These are phyloP conservation scores for Lobosporangium transversale DNA, from an alignment of 192 early-diverging fungal genomes.

Conservation along the genomic window DNA sequence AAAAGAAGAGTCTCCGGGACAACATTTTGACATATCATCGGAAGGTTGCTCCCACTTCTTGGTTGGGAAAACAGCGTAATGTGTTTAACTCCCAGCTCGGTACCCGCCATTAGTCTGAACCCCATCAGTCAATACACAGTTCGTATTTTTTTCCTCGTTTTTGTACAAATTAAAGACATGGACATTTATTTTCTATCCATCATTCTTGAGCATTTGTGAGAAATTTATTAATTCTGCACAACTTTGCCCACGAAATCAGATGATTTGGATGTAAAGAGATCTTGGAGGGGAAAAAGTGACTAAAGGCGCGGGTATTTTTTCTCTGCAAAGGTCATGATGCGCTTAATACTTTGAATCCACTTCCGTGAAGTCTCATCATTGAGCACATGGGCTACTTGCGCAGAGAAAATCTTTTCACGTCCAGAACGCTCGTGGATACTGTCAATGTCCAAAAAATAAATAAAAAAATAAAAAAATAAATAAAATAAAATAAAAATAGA, in stretches of 20 bases:
- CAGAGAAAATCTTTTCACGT: conserved; percentile 96
- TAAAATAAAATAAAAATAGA: background rate
- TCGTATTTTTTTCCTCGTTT: conserved; percentile 4
- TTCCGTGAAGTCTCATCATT: conserved; percentile 97
- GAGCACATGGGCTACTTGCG: conserved; percentile 95
- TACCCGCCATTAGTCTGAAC: conserved; percentile 14
- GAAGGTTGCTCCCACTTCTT: conserved; percentile 40
- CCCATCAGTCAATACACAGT: background rate
- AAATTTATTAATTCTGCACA: no score
- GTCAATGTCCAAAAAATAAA: conserved; percentile 6
- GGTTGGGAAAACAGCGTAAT: conserved; percentile 55
- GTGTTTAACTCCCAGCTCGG: conserved; percentile 44
- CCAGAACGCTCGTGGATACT: conserved; percentile 97
- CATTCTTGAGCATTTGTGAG: no score
- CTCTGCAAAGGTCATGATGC: conserved; percentile 96
- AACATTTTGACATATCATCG: conserved; percentile 54
- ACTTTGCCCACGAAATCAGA: background rate
- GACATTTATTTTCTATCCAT: background rate
- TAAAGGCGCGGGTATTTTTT: conserved; percentile 79
- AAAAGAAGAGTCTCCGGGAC: conserved; percentile 60
- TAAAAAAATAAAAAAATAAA: background rate
- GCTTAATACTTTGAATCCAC: conserved; percentile 98
- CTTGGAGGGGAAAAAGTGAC: no score
- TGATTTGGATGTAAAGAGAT: no score
- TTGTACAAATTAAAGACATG: background rate